A percentile compares a stretch with the other conserved stretches of the same genome.
These are phyloP conservation scores for Simmondsia chinensis DNA, from an alignment of 148 eudicot genomes.

Conservation along the genomic window DNA sequence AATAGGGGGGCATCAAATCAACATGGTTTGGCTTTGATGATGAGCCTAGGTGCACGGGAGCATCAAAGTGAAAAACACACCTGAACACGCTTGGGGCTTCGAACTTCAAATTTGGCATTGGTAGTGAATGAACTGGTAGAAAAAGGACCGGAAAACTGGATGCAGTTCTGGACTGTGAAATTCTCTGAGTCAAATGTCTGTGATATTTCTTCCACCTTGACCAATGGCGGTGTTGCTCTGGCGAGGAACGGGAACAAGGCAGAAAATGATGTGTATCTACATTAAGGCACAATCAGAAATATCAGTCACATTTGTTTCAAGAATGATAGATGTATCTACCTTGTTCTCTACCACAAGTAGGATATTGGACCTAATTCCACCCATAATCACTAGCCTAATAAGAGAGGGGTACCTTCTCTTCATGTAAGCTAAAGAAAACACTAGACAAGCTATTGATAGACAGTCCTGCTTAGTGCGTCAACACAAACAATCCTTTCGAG, in stretches of 20 bases:
- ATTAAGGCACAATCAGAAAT: neutral
- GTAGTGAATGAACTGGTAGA: constrained; percentile 80
- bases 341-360: no score
- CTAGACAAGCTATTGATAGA: no score
- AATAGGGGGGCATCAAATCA: no score
- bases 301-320: no score
- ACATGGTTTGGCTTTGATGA: no score
- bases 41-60: neutral
- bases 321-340: no score
- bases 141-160: constrained; percentile 65
- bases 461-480: no score
- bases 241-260: constrained; percentile 73
- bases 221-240: constrained; percentile 40
- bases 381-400: no score
- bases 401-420: no score
- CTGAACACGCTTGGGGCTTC: constrained; percentile 95
- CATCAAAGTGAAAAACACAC: constrained; percentile 22
- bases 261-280: constrained; percentile 77
- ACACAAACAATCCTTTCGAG: no score
- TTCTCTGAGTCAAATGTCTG: constrained; percentile 72
- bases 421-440: no score
- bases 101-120: constrained; percentile 85
- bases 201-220: constrained; percentile 88
- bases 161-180: constrained; percentile 79
- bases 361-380: no score